Base-by-base conservation (phyloP, 2,329 filamentous ascomycete genomes). In the Tolypocladium album region DNA sequence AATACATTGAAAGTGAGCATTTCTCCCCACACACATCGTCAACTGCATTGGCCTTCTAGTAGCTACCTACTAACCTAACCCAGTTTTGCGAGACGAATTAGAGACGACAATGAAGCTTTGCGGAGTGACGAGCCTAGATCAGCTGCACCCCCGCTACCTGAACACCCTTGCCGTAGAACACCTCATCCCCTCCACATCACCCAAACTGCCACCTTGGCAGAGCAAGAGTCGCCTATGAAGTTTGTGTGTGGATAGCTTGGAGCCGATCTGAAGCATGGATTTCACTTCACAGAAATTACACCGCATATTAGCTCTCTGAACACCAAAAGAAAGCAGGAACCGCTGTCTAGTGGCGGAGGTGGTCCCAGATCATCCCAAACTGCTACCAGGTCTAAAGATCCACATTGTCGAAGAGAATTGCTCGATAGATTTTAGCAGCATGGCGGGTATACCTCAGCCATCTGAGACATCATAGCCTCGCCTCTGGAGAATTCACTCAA, bases 61-160 rank as follows among this genome's bases (percentile, higher is more conserved):
- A 12, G 17, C 9, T 20, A 38, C 2, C 36, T 34, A 12, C 17
- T n/a, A 15, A 52, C 39, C 12, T 13, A 11, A 13, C 11, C 2
- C 24, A 57, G 66, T 69, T 20, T 63, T 84, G 20, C 76, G 76
- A 58, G 85, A 88, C 61, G 86, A 89, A 68, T 70, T 88, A 4
- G 80, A 85, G 64, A 86, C 82, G 2, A 84, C 84, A 2, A 88
- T 88, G 86, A 79, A 81, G 34, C 78, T 88, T 69, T 81, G 86
- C 60, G 86, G 86, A 2, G 77, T 88, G 40, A 87, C 83, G 1
- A 78, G 82, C 62, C 71, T 88, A 12, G 77, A 81, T 58, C 78
- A 87, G 67, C 77, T 85, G 6, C 80, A 86, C 63, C 83, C 85
- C 0, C 84, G 85, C 0, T 74, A 87, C 68, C 70, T 88, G 31